A percentile compares a stretch with the other conserved stretches of the same genome.
These are phyloP conservation scores for Phytophthora multivora DNA, from an alignment of 352 stramenopile genomes.

Conservation along the genomic window DNA sequence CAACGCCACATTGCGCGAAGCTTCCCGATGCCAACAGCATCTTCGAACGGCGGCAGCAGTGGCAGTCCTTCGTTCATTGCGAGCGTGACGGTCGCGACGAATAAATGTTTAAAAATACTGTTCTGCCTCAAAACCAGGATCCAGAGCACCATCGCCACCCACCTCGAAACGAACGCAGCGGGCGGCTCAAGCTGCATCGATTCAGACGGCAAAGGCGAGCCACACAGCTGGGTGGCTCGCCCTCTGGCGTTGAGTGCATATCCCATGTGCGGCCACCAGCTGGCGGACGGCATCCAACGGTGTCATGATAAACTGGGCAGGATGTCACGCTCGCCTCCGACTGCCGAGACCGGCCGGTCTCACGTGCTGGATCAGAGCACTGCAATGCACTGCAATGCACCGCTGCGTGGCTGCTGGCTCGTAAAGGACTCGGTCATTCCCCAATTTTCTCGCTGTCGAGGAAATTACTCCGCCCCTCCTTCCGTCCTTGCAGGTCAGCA, in stretches of 20 bases:
- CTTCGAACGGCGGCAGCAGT: not conserved
- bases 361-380: slow-evolving; percentile 20
- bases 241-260: slow-evolving; percentile 12
- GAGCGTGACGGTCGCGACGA: not conserved
- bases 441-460: slow-evolving; percentile 37
- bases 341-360: slow-evolving; percentile 30
- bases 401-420: slow-evolving; percentile 1
- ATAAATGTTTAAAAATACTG: not conserved
- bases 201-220: slow-evolving; percentile 31
- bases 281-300: slow-evolving; percentile 17
- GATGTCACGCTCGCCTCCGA: slow-evolving; percentile 22
- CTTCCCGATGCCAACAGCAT: slow-evolving; percentile 23
- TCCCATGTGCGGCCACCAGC: slow-evolving; percentile 21
- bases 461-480: slow-evolving; percentile 22
- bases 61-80: slow-evolving; percentile 1
- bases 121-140: not conserved
- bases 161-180: not conserved
- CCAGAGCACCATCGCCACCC: not conserved
- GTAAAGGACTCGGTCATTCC: slow-evolving; percentile 23
- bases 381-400: slow-evolving; percentile 8
- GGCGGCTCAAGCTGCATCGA: not conserved
- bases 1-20: slow-evolving; percentile 1
- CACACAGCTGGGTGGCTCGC: slow-evolving; percentile 19
- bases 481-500: slow-evolving; percentile 3
- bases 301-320: slow-evolving; percentile 2